Conservation (phyloP, 768 basidiomycete genomes). For the Fibroporia radiculosa region DNA sequence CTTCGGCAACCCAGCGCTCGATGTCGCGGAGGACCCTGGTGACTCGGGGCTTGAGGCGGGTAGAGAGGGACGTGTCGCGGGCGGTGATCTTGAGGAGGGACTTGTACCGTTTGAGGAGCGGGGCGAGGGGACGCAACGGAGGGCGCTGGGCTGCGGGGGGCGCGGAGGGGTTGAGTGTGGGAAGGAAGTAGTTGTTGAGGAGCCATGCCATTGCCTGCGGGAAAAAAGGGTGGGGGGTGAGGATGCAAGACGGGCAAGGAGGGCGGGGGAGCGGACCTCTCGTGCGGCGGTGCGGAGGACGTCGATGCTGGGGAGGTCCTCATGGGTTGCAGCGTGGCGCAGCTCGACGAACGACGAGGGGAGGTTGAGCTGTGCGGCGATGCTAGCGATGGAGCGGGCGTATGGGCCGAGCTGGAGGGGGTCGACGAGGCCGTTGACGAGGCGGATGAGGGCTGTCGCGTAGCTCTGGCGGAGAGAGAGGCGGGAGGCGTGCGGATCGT, state of each 20-base stretch:
- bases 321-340: conserved; percentile 93
- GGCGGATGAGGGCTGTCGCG: conserved; percentile 72
- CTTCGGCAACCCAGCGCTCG: conserved; percentile 77
- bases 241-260: too few relatives aligned
- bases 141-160: conserved; percentile 28
- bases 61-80: conserved; percentile 56
- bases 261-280: conserved; percentile 41
- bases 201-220: conserved; percentile 77
- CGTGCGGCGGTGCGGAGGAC: conserved; percentile 68
- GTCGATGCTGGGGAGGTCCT: conserved; percentile 82
- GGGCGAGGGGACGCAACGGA: conserved; percentile 49
- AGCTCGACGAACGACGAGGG: conserved; percentile 89
- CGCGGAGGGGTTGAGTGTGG: conserved; percentile 53
- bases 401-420: conserved; percentile 85
- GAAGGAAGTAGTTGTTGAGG: conserved; percentile 76
- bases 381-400: conserved; percentile 83
- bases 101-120: conserved; percentile 73
- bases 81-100: conserved; percentile 49
- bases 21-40: conserved; percentile 47
- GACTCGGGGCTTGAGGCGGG: conserved; percentile 43
- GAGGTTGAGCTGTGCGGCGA: conserved; percentile 79
- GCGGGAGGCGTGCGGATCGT: conserved; percentile 21
- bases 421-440: conserved; percentile 94
- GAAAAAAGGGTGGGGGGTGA: background rate
- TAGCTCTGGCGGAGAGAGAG: conserved; percentile 69